Conservation (phyloP, 2,329 filamentous ascomycete genomes). For the Erysiphe pulchra region DNA sequence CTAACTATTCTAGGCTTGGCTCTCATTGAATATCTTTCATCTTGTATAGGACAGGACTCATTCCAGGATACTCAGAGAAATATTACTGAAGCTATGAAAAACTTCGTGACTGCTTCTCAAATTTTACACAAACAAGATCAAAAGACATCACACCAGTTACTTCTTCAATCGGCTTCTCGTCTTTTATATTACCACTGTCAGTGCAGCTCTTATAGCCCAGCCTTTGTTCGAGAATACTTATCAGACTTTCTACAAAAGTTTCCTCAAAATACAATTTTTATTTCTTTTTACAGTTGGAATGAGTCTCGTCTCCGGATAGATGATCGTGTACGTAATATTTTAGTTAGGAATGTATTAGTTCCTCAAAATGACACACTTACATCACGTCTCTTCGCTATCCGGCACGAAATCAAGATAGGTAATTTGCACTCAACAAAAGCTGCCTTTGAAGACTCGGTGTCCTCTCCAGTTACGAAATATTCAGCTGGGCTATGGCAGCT, state of each 20-base stretch:
- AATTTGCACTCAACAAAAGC: slow-evolving; percentile 27
- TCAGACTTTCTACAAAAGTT: slow-evolving; percentile 34
- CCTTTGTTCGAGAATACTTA: slow-evolving; percentile 35
- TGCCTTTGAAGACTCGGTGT: slow-evolving; percentile 26
- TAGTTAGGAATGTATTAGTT: slow-evolving; percentile 19
- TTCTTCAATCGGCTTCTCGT: slow-evolving; percentile 41
- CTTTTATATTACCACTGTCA: slow-evolving; percentile 39
- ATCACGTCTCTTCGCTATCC: slow-evolving; percentile 27
- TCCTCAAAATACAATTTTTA: slow-evolving; percentile 52
- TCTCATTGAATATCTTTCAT: slow-evolving; percentile 37
- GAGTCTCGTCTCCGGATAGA: slow-evolving; percentile 46
- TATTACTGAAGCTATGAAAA: slow-evolving; percentile 23
- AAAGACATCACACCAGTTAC: slow-evolving; percentile 26
- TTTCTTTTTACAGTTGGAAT: slow-evolving; percentile 47
- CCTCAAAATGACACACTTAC: slow-evolving; percentile 16
- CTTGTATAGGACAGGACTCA: slow-evolving; percentile 16
- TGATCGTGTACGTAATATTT: slow-evolving; percentile 46
- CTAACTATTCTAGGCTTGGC: slow-evolving; percentile 16
- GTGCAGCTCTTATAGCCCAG: slow-evolving; percentile 37
- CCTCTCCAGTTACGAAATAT: slow-evolving; percentile 12
- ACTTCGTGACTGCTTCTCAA: slow-evolving; percentile 18
- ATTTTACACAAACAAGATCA: slow-evolving; percentile 16
- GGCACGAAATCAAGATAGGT: slow-evolving; percentile 23
- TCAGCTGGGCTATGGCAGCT: slow-evolving; percentile 23
- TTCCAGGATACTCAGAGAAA: slow-evolving; percentile 25